A percentile compares a stretch with the other conserved stretches of the same genome.
phyloP scores from a whole-genome alignment of 805 yeast species.

The Wickerhamomyces pijperi region DNA sequence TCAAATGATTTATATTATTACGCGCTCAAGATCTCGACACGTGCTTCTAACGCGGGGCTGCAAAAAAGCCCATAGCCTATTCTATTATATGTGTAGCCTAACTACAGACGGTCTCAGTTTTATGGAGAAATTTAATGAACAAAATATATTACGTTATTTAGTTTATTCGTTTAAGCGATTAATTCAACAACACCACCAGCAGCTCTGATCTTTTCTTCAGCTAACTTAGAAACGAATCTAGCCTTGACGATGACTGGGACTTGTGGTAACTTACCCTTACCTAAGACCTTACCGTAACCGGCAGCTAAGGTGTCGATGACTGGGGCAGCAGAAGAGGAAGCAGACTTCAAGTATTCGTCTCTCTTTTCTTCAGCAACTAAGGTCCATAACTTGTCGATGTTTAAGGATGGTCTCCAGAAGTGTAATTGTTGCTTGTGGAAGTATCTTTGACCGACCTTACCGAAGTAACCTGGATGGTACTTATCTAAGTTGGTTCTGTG shows the following conservation, averaged over 20 bases:
- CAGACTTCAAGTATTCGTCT: constrained; percentile 80
- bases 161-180: constrained; percentile 60
- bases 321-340: constrained; percentile 89
- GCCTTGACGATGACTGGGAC: constrained; percentile 99
- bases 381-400: constrained; percentile 98
- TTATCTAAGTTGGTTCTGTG: constrained; percentile 99
- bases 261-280: constrained; percentile 96
- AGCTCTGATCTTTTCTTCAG: constrained; percentile 99
- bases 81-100: no score
- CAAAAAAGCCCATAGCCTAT: not conserved
- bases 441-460: constrained; percentile 99
- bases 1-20: no score
- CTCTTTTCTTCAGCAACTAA: constrained; percentile 88
- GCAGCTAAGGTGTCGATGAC: constrained; percentile 98
- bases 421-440: constrained; percentile 93
- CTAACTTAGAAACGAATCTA: constrained; percentile 97
- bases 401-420: constrained; percentile 96
- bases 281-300: constrained; percentile 99
- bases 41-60: no score
- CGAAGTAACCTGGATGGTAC: constrained; percentile 99
- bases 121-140: not conserved
- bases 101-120: no score
- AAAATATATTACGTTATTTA: not conserved
- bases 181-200: constrained; percentile 99
- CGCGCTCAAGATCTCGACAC: no score